Base-by-base conservation (phyloP, 192 early-diverging fungal species). In the Gamsiella multidivaricata region DNA sequence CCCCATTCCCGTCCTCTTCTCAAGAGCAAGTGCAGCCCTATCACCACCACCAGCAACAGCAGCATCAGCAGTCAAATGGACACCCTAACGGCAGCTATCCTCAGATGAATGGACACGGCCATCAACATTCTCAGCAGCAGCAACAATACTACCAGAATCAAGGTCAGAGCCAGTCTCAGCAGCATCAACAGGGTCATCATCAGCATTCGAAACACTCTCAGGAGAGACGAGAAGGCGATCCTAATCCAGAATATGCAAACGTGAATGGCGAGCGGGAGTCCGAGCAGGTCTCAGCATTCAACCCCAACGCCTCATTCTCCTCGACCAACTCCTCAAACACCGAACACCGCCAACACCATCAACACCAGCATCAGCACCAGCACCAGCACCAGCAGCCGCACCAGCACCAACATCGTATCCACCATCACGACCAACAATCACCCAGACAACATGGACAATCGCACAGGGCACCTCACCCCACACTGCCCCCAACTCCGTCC, bases 221-320 rank as follows among this genome's bases (percentile, higher is more conserved):
- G 52, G 71, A 75, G 20, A 55, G 55, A 29, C 43, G 52, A 31
- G 60, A 71, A 15, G 31, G 5, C 22, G 57, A 71, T 17, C 15
- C 54, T n/a, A 33, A 17, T 39, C 20, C 31, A 2, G 64, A 54
- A 0, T 26, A 33, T 11, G 3, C 51, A 6, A 14, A 14, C 12
- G 6, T 15, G 4, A 50, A 5, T 18, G 22, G 25, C 43, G 69
- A 71, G 31, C 57, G 60, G 14, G 69, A 71, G 23, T 32, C 41
- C 41, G 69, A 71, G 60, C 69, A 29, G 69, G 69, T 45, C 69
- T 71, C 69, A 52, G 69, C 60, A 54, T 63, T 46, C 31, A 71
- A 71, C n/a, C 60, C 60, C 22, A 62, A 71, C 31, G 50, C 69
- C 2, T 71, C 69, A 0, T 70, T 70, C 32, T 62, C 69, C 6